Evolutionary conservation across 2,329 filamentous ascomycete genomes (phyloP), one percentile per base, ranked within the genome.

Genomic region (Monosporascus sp.): DNA sequence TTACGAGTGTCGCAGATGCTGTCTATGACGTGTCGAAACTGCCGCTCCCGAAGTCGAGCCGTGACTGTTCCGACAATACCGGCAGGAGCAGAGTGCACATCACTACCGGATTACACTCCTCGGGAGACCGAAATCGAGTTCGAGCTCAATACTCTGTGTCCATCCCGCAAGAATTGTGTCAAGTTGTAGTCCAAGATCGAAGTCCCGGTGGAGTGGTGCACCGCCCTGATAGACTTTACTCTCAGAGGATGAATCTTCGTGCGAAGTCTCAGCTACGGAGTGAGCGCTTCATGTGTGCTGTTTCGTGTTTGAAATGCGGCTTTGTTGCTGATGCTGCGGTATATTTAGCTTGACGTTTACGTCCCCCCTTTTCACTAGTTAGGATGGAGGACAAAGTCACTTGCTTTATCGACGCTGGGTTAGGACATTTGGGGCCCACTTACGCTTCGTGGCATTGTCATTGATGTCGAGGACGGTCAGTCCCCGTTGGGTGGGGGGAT

Each of bases 371-470:
- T 31, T 8, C 11, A n/a, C 46, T 11, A 27, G 3, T 53, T 39
- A 45, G 14, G 54, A 63, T 61, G 18, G 48, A 46, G 43, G 47
- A 51, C 6, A 18, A 18, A 18, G 44, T 17, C 27, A 52, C 67
- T 58, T 58, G 78, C 77, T 68, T 52, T 82, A 82, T 68, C 79
- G 70, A 46, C 79, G 71, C 55, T 82, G 79, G 1, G 79, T 78
- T 37, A 82, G 63, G 9, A 82, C 75, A 51, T 81, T 81, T 22
- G 82, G 57, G 1, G 80, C 69, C 11, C 79, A 69, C 62, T 81
- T 82, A 22, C 79, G 70, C 63, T 82, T 78, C 3, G 72, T 68
- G 1, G 78, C 75, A 65, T 82, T 72, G 22, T 80, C 68, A 5
- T 77, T 73, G 18, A 79, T 76, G 48, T 77, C 62, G 5, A 78